phyloP scores from a whole-genome alignment of 805 yeast genomes.

The Metschnikowia gelsemii region DNA sequence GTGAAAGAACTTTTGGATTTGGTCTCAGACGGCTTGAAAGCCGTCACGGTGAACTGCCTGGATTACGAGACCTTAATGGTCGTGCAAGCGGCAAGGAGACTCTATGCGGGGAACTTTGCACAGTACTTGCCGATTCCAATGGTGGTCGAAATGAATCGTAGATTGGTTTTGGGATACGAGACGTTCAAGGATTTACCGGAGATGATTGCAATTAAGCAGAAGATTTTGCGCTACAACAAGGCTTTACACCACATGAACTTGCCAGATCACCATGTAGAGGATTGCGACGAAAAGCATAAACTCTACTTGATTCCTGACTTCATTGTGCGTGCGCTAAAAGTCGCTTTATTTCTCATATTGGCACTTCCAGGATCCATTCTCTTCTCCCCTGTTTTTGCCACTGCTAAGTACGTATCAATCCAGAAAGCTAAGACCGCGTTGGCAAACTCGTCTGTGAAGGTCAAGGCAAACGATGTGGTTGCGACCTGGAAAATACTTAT shows the following conservation, averaged over 20 bases:
- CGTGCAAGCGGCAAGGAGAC: constrained; percentile 86
- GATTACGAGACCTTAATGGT: constrained; percentile 88
- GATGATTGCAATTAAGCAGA: constrained; percentile 56
- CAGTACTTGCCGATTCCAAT: constrained; percentile 74
- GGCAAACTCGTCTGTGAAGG: constrained; percentile 84
- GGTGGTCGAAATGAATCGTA: constrained; percentile 86
- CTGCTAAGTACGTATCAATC: constrained; percentile 71
- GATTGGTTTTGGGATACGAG: constrained; percentile 79
- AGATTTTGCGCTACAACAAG: constrained; percentile 69
- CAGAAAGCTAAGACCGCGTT: constrained; percentile 76
- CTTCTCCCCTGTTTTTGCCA: constrained; percentile 84
- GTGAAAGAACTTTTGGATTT: constrained; percentile 68
- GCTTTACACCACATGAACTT: constrained; percentile 48
- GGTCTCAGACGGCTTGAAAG: constrained; percentile 68
- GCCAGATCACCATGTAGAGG: constrained; percentile 60
- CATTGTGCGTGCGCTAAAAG: constrained; percentile 54
- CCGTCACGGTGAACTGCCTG: constrained; percentile 86
- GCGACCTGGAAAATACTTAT: constrained; percentile 97
- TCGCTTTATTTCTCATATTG: constrained; percentile 55
- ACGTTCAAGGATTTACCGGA: constrained; percentile 70
- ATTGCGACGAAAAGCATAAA: constrained; percentile 51
- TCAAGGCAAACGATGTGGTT: constrained; percentile 88
- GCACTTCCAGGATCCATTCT: constrained; percentile 87
- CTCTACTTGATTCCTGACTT: constrained; percentile 52
- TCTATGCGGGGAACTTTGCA: constrained; percentile 75